Conservation (phyloP, 306 rosid species). For the Cercis canadensis region DNA sequence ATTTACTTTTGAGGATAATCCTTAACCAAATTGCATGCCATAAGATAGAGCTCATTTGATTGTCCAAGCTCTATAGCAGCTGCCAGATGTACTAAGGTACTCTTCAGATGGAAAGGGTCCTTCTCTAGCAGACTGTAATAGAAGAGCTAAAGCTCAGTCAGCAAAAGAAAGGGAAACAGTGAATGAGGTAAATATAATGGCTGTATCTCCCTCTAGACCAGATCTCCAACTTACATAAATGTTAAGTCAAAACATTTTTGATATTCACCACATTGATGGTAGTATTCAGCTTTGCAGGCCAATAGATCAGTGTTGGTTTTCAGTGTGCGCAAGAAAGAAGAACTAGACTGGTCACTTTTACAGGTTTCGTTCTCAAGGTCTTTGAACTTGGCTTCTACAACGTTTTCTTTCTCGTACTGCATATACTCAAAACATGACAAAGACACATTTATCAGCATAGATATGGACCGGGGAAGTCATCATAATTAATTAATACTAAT, state of each 20-base stretch:
- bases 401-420: slow-evolving; percentile 88
- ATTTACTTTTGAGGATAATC: slow-evolving; percentile 94
- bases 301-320: slow-evolving; percentile 84
- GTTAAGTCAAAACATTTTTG: slow-evolving; percentile 96
- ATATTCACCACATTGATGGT: slow-evolving; percentile 94
- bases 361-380: slow-evolving; percentile 83
- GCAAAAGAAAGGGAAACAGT: background rate
- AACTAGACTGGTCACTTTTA: slow-evolving; percentile 63
- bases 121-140: slow-evolving; percentile 86
- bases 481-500: slow-evolving; percentile 1
- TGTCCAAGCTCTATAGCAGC: slow-evolving; percentile 98
- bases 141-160: slow-evolving; percentile 27
- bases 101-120: slow-evolving; percentile 92
- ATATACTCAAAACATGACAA: slow-evolving; percentile 29
- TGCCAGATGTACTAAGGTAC: slow-evolving; percentile 90
- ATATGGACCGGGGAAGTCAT: slow-evolving; percentile 1
- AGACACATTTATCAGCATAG: slow-evolving; percentile 26
- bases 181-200: slow-evolving; percentile 23
- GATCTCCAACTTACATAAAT: slow-evolving; percentile 71
- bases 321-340: slow-evolving; percentile 67
- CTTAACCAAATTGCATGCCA: slow-evolving; percentile 96
- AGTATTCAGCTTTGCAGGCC: slow-evolving; percentile 98
- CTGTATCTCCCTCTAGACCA: slow-evolving; percentile 36
- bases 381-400: slow-evolving; percentile 79
- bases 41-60: slow-evolving; percentile 93